Evolutionary conservation across 768 basidiomycete genomes (phyloP).

Genomic region (Astraeus odoratus): DNA sequence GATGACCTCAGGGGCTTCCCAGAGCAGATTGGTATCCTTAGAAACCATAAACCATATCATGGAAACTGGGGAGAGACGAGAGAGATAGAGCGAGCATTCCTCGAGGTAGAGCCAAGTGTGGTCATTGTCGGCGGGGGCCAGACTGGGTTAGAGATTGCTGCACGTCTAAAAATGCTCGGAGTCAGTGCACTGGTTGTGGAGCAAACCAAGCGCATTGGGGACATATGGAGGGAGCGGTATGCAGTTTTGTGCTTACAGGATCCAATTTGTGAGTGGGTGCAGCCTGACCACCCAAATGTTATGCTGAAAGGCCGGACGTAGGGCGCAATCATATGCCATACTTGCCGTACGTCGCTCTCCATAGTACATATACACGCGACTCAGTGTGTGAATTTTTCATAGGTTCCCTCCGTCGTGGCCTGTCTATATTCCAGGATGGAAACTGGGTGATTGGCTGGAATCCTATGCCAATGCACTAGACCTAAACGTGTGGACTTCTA

Average conservation of each 20-base stretch:
- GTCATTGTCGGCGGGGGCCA: conserved; percentile 63
- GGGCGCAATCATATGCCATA: conserved; percentile 55
- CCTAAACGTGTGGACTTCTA: conserved; percentile 56
- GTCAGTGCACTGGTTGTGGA: conserved; percentile 54
- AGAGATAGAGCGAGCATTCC: conserved; percentile 37
- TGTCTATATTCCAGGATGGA: conserved; percentile 41
- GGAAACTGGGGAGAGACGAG: conserved; percentile 50
- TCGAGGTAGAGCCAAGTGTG: conserved; percentile 46
- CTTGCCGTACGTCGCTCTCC: conserved; percentile 31
- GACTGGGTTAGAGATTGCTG: conserved; percentile 57
- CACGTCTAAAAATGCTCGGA: conserved; percentile 55
- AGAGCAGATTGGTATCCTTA: conserved; percentile 38
- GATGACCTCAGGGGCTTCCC: conserved; percentile 51
- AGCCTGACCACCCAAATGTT: not conserved
- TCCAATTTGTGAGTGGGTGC: conserved; percentile 33
- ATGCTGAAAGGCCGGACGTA: conserved; percentile 10
- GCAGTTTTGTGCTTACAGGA: conserved; percentile 51
- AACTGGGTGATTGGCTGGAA: conserved; percentile 67
- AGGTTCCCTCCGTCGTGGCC: conserved; percentile 59
- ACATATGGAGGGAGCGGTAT: conserved; percentile 57
- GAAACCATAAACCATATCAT: conserved; percentile 39
- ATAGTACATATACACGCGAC: not conserved
- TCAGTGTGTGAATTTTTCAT: not conserved
- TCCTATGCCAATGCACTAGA: conserved; percentile 53
- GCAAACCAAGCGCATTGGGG: conserved; percentile 43